Conservation (phyloP, 306 rosid genomes). For the Prunus padus region DNA sequence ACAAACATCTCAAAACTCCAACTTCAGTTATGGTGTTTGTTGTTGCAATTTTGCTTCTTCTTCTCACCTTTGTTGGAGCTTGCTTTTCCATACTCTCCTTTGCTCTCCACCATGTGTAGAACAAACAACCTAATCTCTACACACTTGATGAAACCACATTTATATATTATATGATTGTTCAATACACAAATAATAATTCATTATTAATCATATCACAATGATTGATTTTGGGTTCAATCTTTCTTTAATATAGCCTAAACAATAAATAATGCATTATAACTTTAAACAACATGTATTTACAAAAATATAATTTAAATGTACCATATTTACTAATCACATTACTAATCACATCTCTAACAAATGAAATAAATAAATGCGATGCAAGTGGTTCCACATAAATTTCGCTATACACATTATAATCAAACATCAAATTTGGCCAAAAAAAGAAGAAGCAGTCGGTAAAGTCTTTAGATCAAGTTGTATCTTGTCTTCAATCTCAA, state of each 20-base stretch:
- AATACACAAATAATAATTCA: too few relatives aligned
- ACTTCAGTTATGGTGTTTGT: not conserved
- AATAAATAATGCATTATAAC: not conserved
- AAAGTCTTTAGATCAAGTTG: not conserved
- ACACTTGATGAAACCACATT: not conserved
- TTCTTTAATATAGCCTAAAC: not conserved
- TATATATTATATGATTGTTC: too few relatives aligned
- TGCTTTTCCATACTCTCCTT: constrained; percentile 34
- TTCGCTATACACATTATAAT: not conserved
- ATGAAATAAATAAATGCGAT: not conserved
- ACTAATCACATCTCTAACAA: fast-evolving
- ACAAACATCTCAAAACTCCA: not conserved
- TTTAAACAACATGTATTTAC: too few relatives aligned
- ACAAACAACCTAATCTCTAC: not conserved
- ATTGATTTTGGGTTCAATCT: too few relatives aligned
- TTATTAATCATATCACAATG: too few relatives aligned
- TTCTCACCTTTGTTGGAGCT: constrained; percentile 28
- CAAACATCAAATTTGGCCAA: not conserved
- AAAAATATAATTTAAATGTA: not conserved
- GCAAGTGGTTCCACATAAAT: not conserved
- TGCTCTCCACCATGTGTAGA: constrained; percentile 18
- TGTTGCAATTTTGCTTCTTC: constrained; percentile 26
- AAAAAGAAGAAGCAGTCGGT: not conserved
- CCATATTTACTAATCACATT: not conserved
- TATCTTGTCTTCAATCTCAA: not conserved